Evolutionary conservation across 2,329 filamentous ascomycete genomes (phyloP).

Genomic region (Biscogniauxia mediterranea): DNA sequence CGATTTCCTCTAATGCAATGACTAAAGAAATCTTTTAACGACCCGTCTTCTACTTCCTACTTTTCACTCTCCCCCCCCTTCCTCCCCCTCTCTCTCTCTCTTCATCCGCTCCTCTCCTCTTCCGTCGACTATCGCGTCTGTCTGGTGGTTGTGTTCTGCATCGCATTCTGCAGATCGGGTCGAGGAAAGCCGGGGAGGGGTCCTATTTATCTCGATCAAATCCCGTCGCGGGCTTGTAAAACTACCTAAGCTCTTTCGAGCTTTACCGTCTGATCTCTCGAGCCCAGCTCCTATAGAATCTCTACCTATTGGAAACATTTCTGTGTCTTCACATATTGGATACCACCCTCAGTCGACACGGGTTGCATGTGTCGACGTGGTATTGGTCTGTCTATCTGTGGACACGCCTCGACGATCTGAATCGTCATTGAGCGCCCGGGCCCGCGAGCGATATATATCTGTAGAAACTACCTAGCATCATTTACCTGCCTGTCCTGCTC

Average conservation of each 20-base stretch:
- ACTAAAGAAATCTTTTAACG: not conserved
- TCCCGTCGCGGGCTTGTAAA: not conserved
- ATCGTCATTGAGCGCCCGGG: conserved; percentile 14
- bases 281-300: not conserved
- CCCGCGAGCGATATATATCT: conserved; percentile 3
- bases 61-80: not conserved
- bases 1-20: not conserved
- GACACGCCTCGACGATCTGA: conserved; percentile 20
- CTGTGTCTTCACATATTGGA: conserved; percentile 23
- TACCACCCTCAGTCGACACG: conserved; percentile 21
- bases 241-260: not conserved
- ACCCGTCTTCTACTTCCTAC: not conserved
- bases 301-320: conserved; percentile 5
- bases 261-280: not conserved
- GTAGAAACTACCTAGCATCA: conserved; percentile 15
- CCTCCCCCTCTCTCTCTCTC: not conserved
- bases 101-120: not conserved
- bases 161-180: not conserved
- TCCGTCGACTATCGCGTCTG: no score
- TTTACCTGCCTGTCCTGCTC: conserved; percentile 8
- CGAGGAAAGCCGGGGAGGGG: not conserved
- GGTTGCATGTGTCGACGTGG: conserved; percentile 42
- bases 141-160: not conserved
- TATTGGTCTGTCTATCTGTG: conserved; percentile 43
- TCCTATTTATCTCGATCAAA: not conserved